These are phyloP conservation scores for Debaryomyces singareniensis DNA, from an alignment of 1,139 yeast genomes.

Conservation along the genomic window DNA sequence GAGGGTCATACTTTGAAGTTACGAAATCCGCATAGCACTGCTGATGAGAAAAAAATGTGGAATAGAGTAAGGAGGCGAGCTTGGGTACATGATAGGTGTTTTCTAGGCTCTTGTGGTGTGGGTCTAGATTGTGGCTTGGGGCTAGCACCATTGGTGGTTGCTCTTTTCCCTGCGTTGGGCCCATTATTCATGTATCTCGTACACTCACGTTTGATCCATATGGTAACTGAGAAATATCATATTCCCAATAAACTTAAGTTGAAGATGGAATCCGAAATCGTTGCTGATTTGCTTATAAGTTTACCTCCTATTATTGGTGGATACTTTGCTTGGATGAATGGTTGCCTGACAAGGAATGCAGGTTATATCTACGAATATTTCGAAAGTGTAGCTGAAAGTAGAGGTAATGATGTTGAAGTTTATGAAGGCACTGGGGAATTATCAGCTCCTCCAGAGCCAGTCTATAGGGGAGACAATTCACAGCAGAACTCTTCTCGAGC, in stretches of 20 bases:
- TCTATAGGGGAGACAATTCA: not conserved
- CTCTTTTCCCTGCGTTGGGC: slow-evolving; percentile 69
- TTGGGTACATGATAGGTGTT: slow-evolving; percentile 80
- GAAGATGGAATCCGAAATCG: slow-evolving; percentile 68
- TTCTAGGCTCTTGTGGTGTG: slow-evolving; percentile 63
- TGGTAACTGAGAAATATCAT: slow-evolving; percentile 49
- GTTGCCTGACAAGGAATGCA: slow-evolving; percentile 87
- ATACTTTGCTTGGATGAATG: slow-evolving; percentile 71
- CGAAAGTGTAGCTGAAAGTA: slow-evolving; percentile 28
- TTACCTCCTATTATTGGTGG: slow-evolving; percentile 77
- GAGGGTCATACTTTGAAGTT: slow-evolving; percentile 52
- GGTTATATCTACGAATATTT: slow-evolving; percentile 57
- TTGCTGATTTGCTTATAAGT: slow-evolving; percentile 65
- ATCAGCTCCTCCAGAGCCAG: slow-evolving; percentile 3
- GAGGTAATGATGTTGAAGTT: slow-evolving; percentile 13
- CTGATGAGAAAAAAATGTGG: slow-evolving; percentile 63
- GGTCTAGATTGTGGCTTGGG: slow-evolving; percentile 79
- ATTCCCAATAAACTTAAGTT: slow-evolving; percentile 58
- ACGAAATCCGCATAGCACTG: slow-evolving; percentile 48
- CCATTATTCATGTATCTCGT: slow-evolving; percentile 74
- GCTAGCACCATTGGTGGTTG: slow-evolving; percentile 58
- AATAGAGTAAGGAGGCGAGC: slow-evolving; percentile 67
- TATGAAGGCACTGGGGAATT: slow-evolving; percentile 17
- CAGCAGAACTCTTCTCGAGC: not conserved
- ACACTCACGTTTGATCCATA: slow-evolving; percentile 57